A percentile compares a stretch with the other conserved stretches of the same genome.
Evolutionary conservation across 106 monocot species (phyloP).

Genomic region (Phalaenopsis aphrodite): DNA sequence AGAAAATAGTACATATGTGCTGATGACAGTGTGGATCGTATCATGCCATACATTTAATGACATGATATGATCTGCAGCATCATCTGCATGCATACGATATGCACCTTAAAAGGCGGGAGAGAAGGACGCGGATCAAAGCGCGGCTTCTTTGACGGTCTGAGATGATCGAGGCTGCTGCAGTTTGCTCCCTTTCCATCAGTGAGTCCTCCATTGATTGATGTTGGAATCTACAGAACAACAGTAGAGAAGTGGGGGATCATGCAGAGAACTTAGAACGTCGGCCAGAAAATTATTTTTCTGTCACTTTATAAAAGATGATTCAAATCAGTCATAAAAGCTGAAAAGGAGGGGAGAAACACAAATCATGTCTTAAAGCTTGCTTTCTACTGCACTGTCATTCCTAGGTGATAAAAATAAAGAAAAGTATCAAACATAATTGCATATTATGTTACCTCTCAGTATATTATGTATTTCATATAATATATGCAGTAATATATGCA

Average conservation of each 20-base stretch:
- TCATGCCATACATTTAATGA: too few relatives aligned
- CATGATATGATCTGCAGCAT: too few relatives aligned
- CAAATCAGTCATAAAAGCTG: slow-evolving; percentile 10
- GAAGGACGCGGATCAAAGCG: slow-evolving; percentile 43
- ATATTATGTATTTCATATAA: too few relatives aligned
- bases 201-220: slow-evolving; percentile 33
- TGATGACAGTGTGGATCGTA: too few relatives aligned
- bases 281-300: background rate
- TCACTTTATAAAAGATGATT: slow-evolving; percentile 8
- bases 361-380: background rate
- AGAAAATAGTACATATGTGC: too few relatives aligned
- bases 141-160: slow-evolving; percentile 28
- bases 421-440: too few relatives aligned
- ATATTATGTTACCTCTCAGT: too few relatives aligned
- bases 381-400: too few relatives aligned
- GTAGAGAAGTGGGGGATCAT: slow-evolving; percentile 6
- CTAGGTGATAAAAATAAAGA: too few relatives aligned
- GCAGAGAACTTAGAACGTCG: background rate
- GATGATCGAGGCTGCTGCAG: slow-evolving; percentile 8
- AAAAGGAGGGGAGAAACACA: background rate
- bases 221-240: slow-evolving; percentile 18
- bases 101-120: slow-evolving; percentile 56
- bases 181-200: slow-evolving; percentile 10
- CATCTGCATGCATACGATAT: too few relatives aligned
- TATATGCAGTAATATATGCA: too few relatives aligned